Base-by-base conservation (phyloP, 257 asterid genomes). In the Osmanthus fragrans region DNA sequence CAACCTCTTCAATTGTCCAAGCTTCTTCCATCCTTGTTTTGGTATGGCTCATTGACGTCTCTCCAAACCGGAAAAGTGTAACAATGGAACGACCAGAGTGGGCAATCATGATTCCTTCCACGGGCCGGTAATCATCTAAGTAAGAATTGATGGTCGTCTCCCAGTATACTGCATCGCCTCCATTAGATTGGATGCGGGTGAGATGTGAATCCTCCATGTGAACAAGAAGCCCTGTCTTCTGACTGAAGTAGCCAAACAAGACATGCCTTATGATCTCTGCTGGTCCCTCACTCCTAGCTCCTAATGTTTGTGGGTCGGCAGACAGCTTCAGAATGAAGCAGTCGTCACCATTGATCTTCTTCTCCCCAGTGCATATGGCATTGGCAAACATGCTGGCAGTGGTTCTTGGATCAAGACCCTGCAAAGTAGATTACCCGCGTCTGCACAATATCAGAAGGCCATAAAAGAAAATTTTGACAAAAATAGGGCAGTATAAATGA, bases 11-110 rank as follows among this genome's bases (percentile, higher is more conserved):
- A 9, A 96, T 93, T 10, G 95, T 90, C 98, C 99, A 96, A 4
- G 94, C 96, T 81, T 96, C 99, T 81, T 96, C 99, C 99, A 96
- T 96, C 81, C 97, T 91, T 0, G 99, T 93, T 65, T 92, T 96
- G 1, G 97, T 85, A 80, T 96, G 99, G 83, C 98, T 96, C 97
- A 89, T 88, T 1, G 97, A 97, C 88, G 85, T 86, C 82, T 96
- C 99, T 29, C 99, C 98, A 47, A 96, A 93, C n/a, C 99, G 86
- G 90, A 92, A 93, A 76, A 96, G 96, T 37, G 97, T 93, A 77
- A 90, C 98, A 30, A 89, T 88, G 3, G 98, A 92, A 36, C 94
- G 89, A 12, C 99, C 99, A 0, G 99, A 96, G 82, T 96, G 98
- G 39, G 99, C 99, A 15, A 96, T 91, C 98, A 93, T 93, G 84